These are phyloP conservation scores for Hibiscus syriacus DNA, from an alignment of 345 rosid genomes.

Conservation along the genomic window DNA sequence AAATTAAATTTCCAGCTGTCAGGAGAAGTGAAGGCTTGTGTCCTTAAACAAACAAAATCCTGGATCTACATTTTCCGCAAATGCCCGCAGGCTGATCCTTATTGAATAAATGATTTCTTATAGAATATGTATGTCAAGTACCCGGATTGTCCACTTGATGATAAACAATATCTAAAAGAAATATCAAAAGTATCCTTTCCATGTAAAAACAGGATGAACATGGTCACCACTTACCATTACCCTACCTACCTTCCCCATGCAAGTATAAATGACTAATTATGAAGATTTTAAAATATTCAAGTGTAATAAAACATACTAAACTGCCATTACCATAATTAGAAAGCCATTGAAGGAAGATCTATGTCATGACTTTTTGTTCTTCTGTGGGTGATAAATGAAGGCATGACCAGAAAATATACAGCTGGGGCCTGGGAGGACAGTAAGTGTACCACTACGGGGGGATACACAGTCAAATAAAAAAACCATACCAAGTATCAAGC, in stretches of 20 bases:
- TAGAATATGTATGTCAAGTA: too few species aligned
- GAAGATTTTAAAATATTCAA: neutral
- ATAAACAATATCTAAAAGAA: neutral
- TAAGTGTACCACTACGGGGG: conserved; percentile 1
- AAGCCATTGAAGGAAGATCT: conserved; percentile 1
- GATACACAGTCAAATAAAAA: neutral
- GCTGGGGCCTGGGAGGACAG: neutral
- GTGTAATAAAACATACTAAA: conserved; percentile 1
- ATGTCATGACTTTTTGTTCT: neutral
- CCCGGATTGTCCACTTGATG: neutral
- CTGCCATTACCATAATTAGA: neutral
- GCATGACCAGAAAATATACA: neutral
- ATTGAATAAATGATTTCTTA: neutral
- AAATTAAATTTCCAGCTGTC: neutral
- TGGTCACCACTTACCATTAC: neutral
- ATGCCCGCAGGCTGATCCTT: neutral
- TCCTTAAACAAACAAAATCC: neutral
- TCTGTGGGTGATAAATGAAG: neutral
- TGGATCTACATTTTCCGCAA: neutral
- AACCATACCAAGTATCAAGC: neutral
- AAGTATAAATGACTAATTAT: neutral
- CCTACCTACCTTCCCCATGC: neutral
- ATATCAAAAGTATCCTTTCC: neutral
- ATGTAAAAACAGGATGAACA: neutral
- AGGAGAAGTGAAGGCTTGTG: neutral